These are phyloP conservation scores for Zea mays DNA, from an alignment of 176 grass and related monocot genomes.

Conservation along the genomic window Zm-B73-REFERENCE-NAM-5.0 NC_050097.1:53762501-53763000, in stretches of 20 bases:
- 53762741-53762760: constrained; percentile 97
- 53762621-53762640: constrained; percentile 2
- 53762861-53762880: constrained; percentile 39
- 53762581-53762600: background rate
- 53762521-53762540: background rate
- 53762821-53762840: constrained; percentile 96
- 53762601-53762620: constrained; percentile 18
- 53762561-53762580: background rate
- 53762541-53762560: constrained; percentile 12
- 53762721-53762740: constrained; percentile 92
- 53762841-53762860: constrained; percentile 88
- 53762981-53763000: constrained; percentile 97
- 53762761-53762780: constrained; percentile 76
- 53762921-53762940: constrained; percentile 18
- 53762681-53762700: constrained; percentile 84
- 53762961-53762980: background rate
- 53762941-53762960: background rate
- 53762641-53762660: constrained; percentile 68
- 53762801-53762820: constrained; percentile 92
- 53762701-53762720: constrained; percentile 93
- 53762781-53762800: constrained; percentile 93
- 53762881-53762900: constrained; percentile 27
- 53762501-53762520: constrained; percentile 7
- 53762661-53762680: constrained; percentile 96
- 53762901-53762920: background rate